These are phyloP conservation scores for Pythium sp. DNA, from an alignment of 352 stramenopile species.

Conservation along the genomic window DNA sequence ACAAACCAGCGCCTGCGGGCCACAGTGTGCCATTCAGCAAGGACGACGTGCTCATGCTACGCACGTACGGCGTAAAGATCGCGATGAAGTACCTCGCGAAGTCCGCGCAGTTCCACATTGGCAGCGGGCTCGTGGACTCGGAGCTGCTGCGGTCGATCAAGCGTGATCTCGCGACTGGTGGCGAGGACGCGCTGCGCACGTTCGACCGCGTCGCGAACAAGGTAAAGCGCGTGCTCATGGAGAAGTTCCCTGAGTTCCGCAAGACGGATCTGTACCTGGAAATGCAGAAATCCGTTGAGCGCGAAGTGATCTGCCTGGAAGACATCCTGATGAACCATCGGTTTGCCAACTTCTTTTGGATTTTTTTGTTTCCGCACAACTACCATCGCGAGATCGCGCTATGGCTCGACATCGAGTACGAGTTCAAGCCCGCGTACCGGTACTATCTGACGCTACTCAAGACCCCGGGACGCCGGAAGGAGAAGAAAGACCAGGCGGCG, in stretches of 20 bases:
- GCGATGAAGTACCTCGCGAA: conserved; percentile 82
- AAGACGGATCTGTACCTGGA: conserved; percentile 78
- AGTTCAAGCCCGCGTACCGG: conserved; percentile 83
- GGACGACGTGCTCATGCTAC: conserved; percentile 79
- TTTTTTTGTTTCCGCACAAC: conserved; percentile 87
- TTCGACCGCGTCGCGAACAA: conserved; percentile 76
- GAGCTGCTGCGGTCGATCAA: conserved; percentile 73
- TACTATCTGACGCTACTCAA: conserved; percentile 67
- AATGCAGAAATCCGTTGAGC: conserved; percentile 76
- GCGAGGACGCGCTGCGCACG: conserved; percentile 76
- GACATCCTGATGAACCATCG: conserved; percentile 88
- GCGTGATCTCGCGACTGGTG: conserved; percentile 66
- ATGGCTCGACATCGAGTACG: conserved; percentile 86
- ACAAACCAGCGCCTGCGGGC: conserved; percentile 15
- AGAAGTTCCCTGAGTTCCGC: conserved; percentile 73
- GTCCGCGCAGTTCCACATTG: conserved; percentile 81
- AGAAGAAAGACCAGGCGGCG: conserved; percentile 58
- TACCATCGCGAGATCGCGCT: conserved; percentile 85
- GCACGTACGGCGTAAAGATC: conserved; percentile 86
- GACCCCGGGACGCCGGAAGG: conserved; percentile 35
- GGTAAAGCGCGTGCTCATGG: conserved; percentile 81
- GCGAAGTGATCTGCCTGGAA: conserved; percentile 79
- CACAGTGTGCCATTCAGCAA: conserved; percentile 59
- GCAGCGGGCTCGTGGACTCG: conserved; percentile 46
- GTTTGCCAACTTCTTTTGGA: conserved; percentile 87